Conservation (phyloP, 208 protist genomes). For the Trypanosomatidae sp. region DNA sequence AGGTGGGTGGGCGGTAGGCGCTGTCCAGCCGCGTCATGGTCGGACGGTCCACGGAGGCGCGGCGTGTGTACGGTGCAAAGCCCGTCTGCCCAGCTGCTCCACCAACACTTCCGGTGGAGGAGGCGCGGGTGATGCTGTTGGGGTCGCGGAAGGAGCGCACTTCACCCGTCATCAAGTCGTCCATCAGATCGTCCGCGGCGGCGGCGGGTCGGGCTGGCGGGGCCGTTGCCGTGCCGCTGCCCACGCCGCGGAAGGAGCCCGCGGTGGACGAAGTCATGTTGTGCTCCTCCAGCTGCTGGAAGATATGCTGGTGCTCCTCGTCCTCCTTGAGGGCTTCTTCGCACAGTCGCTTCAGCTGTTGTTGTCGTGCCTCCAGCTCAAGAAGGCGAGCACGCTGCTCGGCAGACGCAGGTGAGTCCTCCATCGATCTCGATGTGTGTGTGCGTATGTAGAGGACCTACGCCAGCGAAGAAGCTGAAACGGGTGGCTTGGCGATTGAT, state of each 20-base stretch:
- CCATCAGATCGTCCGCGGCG: too few relatives aligned
- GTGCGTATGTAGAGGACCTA: too few relatives aligned
- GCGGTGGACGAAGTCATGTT: slow-evolving; percentile 8
- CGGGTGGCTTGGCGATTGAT: too few relatives aligned
- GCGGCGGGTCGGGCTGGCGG: too few relatives aligned
- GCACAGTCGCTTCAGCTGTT: slow-evolving; percentile 56
- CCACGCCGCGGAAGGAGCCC: neutral
- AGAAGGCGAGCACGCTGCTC: slow-evolving; percentile 42
- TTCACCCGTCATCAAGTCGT: slow-evolving; percentile 67
- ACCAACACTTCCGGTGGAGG: slow-evolving; percentile 32
- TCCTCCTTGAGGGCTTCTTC: slow-evolving; percentile 56
- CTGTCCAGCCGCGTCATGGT: too few relatives aligned
- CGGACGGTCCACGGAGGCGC: slow-evolving; percentile 7
- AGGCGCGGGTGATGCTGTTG: slow-evolving; percentile 47
- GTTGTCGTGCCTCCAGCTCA: slow-evolving; percentile 59
- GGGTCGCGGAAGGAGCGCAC: slow-evolving; percentile 70
- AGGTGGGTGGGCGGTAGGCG: too few relatives aligned
- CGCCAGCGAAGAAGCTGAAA: too few relatives aligned
- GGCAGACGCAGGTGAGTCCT: slow-evolving; percentile 4
- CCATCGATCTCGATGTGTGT: too few relatives aligned
- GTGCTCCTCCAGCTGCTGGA: slow-evolving; percentile 33
- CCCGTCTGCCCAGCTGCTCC: slow-evolving; percentile 6
- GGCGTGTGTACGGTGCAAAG: slow-evolving; percentile 11
- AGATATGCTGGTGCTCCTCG: slow-evolving; percentile 34
- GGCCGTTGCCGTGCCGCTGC: neutral